Base-by-base conservation (phyloP, 768 basidiomycete genomes). In the Suillus discolor region DNA sequence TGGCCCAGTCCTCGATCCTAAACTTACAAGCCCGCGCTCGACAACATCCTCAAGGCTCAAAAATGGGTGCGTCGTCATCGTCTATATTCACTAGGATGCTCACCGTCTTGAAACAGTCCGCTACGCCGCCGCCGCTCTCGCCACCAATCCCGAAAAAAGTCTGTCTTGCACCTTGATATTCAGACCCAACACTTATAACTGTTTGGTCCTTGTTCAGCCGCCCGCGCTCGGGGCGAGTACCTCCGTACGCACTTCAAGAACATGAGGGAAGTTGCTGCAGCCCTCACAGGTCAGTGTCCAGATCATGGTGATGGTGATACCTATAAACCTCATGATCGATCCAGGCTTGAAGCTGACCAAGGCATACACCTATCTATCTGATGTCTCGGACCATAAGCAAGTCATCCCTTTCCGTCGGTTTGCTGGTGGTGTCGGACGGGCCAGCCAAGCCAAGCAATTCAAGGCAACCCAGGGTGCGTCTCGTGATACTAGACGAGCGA, bases 221-320 rank as follows among this genome's bases (percentile, higher is more conserved):
- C 96, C 75, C 91, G 88, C 76, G 92, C 96, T 66, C 92, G 92
- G 75, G 96, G 96, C 74, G 95, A 97, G 84, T 96, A 98, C 87
- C 89, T 97, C 76, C 93, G 96, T 74, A 99, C 97, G 57, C 97
- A 98, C 85, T 99, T 97, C 90, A 99, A 99, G 91, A 99, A 99
- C 88, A 99, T 97, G 94, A 90, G 94, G 69, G 97, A 99, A 82
- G 97, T 99, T 64, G 96, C 93, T 61, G 97, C 97, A 70, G 95
- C 93, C 71, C 84, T 98, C 69, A 87, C 90, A 70, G 96, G 96
- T 94, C 70, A 74, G 85, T 80, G 49, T n/a, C 49, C 39, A 45
- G 65, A 66, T 25, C 42, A 25, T 31, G 55, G 31, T 6, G 0
- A n/a, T 25, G 59, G 36, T 8, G 0, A 38, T 16, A 28, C 15